phyloP scores from a whole-genome alignment of 352 stramenopile species.

The Hyaloperonospora brassicae region DNA sequence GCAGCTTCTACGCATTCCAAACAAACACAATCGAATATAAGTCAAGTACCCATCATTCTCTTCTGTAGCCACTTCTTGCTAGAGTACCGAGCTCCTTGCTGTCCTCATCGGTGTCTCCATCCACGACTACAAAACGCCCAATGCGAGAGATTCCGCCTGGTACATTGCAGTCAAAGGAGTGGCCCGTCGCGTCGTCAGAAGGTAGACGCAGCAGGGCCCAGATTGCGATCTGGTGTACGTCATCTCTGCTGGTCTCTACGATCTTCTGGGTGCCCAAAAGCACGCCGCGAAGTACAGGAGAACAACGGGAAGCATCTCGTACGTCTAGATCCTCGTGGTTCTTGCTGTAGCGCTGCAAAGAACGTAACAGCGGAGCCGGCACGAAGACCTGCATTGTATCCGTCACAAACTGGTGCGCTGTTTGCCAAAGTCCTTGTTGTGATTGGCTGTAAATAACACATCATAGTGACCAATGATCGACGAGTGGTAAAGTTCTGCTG shows the following conservation, averaged over 20 bases:
- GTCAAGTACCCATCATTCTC: too few relatives aligned
- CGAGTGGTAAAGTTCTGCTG: too few relatives aligned
- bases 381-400: constrained; percentile 17
- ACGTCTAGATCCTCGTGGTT: constrained; percentile 10
- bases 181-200: constrained; percentile 6
- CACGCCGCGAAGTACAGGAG: constrained; percentile 11
- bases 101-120: constrained; percentile 6
- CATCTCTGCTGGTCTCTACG: constrained; percentile 4
- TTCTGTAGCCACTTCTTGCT: neutral
- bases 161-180: constrained; percentile 16
- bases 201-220: constrained; percentile 21
- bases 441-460: constrained; percentile 10
- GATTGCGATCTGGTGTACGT: constrained; percentile 16
- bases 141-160: constrained; percentile 23
- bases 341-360: constrained; percentile 28
- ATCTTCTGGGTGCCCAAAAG: constrained; percentile 19
- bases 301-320: constrained; percentile 4
- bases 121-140: constrained; percentile 20
- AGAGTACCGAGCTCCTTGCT: constrained; percentile 14
- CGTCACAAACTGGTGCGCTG: too few relatives aligned
- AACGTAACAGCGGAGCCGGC: constrained; percentile 29
- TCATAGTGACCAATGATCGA: too few relatives aligned
- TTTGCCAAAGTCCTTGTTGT: neutral
- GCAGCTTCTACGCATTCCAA: constrained; percentile 9
- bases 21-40: neutral